phyloP scores from a whole-genome alignment of 495 filamentous ascomycete genomes.

The Durotheca rogersii region DNA sequence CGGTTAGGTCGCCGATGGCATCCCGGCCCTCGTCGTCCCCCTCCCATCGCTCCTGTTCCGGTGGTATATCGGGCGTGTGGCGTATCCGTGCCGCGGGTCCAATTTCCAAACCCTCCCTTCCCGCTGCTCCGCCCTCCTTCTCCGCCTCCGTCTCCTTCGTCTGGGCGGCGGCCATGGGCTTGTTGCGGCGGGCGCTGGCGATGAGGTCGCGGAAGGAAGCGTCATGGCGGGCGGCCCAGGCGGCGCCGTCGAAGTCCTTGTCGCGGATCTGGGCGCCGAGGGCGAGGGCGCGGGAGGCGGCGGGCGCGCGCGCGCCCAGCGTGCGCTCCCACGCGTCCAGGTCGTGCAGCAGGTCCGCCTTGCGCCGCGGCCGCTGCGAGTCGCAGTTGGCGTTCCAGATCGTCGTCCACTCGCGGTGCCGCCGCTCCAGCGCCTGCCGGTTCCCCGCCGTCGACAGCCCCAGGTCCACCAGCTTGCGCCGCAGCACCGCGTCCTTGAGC shows the following conservation, averaged over 20 bases:
- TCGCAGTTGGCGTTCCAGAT: conserved; percentile 97
- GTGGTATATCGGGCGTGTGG: too few relatives aligned
- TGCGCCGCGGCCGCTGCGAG: conserved; percentile 66
- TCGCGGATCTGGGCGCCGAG: conserved; percentile 56
- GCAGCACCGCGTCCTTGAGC: conserved; percentile 70
- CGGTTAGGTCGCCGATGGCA: background rate
- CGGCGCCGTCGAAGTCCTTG: conserved; percentile 79
- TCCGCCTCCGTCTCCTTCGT: background rate
- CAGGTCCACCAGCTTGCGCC: conserved; percentile 76
- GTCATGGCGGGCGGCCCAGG: conserved; percentile 72
- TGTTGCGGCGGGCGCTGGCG: conserved; percentile 59
- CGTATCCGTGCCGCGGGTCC: too few relatives aligned
- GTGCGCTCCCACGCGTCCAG: conserved; percentile 83
- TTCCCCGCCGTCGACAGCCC: conserved; percentile 75
- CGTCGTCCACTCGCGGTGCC: conserved; percentile 92
- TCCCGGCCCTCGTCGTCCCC: background rate
- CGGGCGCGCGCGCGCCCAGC: conserved; percentile 54
- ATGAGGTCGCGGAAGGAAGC: conserved; percentile 74
- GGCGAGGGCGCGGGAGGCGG: conserved; percentile 29
- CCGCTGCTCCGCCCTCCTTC: too few relatives aligned
- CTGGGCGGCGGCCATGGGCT: conserved; percentile 35
- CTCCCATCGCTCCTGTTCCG: too few relatives aligned
- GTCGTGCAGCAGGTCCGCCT: conserved; percentile 70
- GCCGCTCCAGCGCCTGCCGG: conserved; percentile 65
- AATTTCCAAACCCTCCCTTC: too few relatives aligned